Evolutionary conservation across 352 stramenopile species (phyloP), one percentile per base, ranked within the genome.

Genomic region (Pythium angustatum): DNA sequence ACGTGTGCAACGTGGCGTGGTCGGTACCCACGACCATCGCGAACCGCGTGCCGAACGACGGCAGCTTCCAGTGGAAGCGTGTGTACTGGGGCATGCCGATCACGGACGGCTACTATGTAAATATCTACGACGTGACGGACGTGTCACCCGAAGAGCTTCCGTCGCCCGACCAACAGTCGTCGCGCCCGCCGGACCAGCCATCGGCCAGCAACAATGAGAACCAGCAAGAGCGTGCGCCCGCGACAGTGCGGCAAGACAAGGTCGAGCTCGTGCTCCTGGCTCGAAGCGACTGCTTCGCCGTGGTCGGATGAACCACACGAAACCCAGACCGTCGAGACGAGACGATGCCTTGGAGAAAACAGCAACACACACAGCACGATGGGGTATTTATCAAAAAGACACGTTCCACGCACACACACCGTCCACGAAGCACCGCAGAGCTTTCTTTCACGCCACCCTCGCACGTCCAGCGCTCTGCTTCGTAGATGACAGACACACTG

Each of bases 41-140:
- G 50, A 72, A 80, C 41, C 69, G 77, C 33, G 84, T 86, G 61
- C 69, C 74, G 2, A 92, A 93, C 68, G 76, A 90, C 45, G 86
- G 86, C 58, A 73, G 64, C 21, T 90, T 85, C 63, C 71, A 82
- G 51, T 95, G 86, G 86, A 80, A 76, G 34, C 79, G 81, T 30
- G 86, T 95, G 53, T 88, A 91, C 48, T 95, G 86, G 86, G 86
- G 86, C 58, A 87, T 95, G 83, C 86, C 86, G 15, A 95, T 93
- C 61, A 80, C 74, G 38, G 81, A 90, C 53, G 83, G 81, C 61
- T 95, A 95, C 75, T 95, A 90, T 75, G 76, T 95, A 56, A 93
- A 93, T 73, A 88, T 93, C 71, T 95, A 93, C 75, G 85, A 90
- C 69, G 81, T 84, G 49, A 87, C 81, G 43, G 76, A 85, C 56